These are phyloP conservation scores for Nepenthes alata DNA, from an alignment of 179 eudicot species.

Conservation along the genomic window DNA sequence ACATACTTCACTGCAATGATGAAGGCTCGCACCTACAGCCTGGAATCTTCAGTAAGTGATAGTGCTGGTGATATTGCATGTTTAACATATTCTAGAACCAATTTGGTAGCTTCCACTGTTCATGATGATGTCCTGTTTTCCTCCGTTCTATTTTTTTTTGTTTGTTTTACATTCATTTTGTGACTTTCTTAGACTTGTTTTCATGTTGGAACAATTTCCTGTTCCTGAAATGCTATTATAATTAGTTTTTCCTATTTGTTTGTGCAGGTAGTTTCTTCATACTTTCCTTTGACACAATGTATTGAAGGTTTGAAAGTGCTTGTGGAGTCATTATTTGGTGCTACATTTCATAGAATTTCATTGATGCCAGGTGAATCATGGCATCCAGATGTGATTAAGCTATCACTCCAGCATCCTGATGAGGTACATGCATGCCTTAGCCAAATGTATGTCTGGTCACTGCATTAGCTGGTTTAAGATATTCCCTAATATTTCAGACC, in stretches of 20 bases:
- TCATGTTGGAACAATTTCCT: neutral
- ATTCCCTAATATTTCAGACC: neutral
- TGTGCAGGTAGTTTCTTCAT: conserved; percentile 71
- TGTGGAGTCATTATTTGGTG: conserved; percentile 77
- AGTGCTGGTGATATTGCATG: conserved; percentile 1
- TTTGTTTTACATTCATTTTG: neutral
- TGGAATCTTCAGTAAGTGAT: conserved; percentile 62
- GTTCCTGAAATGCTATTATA: neutral
- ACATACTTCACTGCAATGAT: conserved; percentile 66
- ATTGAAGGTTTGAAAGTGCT: conserved; percentile 82
- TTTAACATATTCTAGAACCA: neutral
- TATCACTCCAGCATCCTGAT: conserved; percentile 84
- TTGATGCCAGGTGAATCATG: conserved; percentile 90
- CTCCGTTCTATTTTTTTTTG: neutral
- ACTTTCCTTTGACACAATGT: conserved; percentile 71
- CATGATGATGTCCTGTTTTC: neutral
- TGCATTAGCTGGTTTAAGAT: neutral
- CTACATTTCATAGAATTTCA: conserved; percentile 52
- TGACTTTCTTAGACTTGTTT: conserved; percentile 3
- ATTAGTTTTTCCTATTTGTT: neutral
- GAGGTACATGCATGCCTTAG: conserved; percentile 45
- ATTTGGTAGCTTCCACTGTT: neutral
- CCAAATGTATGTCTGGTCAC: neutral
- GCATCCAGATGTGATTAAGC: conserved; percentile 92
- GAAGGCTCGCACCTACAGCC: conserved; percentile 52